Evolutionary conservation across 2,329 filamentous ascomycete species (phyloP), one percentile per base, ranked within the genome.

Genomic region (Tolypocladium inflatum): DNA sequence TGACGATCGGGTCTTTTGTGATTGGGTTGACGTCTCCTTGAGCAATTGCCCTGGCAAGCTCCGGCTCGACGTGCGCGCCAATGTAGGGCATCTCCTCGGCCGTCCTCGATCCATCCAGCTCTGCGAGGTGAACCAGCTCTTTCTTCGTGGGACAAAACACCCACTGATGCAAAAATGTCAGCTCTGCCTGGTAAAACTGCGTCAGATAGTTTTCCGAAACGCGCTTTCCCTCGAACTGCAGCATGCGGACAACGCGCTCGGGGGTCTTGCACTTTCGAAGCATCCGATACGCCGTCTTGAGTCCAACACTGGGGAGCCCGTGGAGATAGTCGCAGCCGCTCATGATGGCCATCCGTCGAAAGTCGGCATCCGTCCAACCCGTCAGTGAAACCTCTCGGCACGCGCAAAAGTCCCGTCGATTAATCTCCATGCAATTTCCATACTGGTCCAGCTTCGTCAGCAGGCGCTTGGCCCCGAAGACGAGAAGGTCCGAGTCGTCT

Each of bases 291-390:
- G 94, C 93, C 7, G 92, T 97, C 78, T 97, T 97, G 58, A 99
- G 73, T 0, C 94, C 94, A 73, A 99, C 85, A 55, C 88, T 88
- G 58, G 85, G 87, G 61, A 99, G 89, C 59, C 88, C 89, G 2
- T 87, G 78, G n/a, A 97, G 81, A 71, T 99, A 99, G 70, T 99
- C 94, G 70, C 94, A 99, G 9, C 94, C 94, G 69, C 91, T 96
- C 60, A 99, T 76, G 64, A 99, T 99, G 45, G 92, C 91, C 94
- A 99, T 99, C 56, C 86, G 86, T 59, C 94, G 84, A 66, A 99
- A 99, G 64, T 97, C 90, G 11, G 81, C 79, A 70, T 97, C 93
- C 2, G 90, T 89, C 93, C 93, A 99, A 9, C 92, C 93, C 4
- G 91, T 88, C 45, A 99, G 76, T 57, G 88, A 96, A 54, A 97